Conservation (phyloP, 2,329 filamentous ascomycete genomes). For the Penicillium sp. region DNA sequence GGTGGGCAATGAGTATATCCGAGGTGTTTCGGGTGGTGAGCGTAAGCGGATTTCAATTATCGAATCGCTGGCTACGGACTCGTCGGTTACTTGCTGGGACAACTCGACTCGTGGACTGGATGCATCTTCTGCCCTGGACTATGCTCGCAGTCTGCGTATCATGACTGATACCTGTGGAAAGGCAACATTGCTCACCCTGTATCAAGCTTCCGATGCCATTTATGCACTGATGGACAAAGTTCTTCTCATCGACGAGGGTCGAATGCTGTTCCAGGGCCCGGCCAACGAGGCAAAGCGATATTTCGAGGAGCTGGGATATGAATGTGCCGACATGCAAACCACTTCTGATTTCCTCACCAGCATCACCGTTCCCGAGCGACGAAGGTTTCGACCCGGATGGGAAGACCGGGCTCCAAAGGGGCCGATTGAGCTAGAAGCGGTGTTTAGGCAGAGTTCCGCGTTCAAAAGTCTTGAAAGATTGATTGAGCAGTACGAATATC, state of each 20-base stretch:
- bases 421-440: constrained; percentile 62
- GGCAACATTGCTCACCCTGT: constrained; percentile 64
- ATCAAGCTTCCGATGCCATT: constrained; percentile 64
- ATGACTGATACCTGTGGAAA: constrained; percentile 70
- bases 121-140: constrained; percentile 69
- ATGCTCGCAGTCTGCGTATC: constrained; percentile 61
- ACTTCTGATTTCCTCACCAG: constrained; percentile 71
- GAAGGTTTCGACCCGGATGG: constrained; percentile 61
- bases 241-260: constrained; percentile 66
- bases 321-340: constrained; percentile 58
- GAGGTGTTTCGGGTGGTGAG: constrained; percentile 72
- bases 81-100: constrained; percentile 69
- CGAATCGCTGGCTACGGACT: constrained; percentile 67
- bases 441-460: constrained; percentile 59
- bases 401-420: constrained; percentile 63
- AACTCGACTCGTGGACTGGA: constrained; percentile 72
- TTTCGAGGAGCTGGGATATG: constrained; percentile 61
- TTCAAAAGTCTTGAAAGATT: constrained; percentile 59
- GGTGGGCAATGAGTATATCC: constrained; percentile 53
- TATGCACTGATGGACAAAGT: constrained; percentile 72
- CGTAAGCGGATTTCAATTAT: constrained; percentile 71
- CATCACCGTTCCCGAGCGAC: constrained; percentile 65
- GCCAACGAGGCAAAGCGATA: constrained; percentile 57
- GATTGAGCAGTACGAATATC: constrained; percentile 56
- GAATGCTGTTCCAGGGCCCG: constrained; percentile 61